A percentile compares a stretch with the other conserved stretches of the same genome.
phyloP scores from a whole-genome alignment of 768 basidiomycete species.

The Trametes meyenii region DNA sequence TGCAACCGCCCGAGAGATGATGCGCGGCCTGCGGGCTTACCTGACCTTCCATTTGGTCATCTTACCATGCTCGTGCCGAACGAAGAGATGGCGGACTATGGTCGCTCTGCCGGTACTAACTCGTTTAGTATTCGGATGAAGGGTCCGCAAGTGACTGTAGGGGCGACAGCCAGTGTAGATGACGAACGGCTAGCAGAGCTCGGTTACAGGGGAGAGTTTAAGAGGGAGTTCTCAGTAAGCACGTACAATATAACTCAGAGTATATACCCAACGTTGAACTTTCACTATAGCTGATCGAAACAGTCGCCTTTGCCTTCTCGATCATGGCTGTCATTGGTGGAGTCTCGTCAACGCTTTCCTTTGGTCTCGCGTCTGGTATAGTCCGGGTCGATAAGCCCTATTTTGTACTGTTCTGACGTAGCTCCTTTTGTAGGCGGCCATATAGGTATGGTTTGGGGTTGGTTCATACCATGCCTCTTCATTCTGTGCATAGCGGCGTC shows the following conservation, averaged over 20 bases:
- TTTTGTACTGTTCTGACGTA: too few species aligned
- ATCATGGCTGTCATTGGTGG: constrained; percentile 75
- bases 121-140: not conserved
- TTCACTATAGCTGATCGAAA: constrained; percentile 52
- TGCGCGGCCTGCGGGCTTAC: not conserved
- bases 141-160: not conserved
- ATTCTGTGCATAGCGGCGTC: constrained; percentile 66
- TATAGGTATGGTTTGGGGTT: constrained; percentile 76
- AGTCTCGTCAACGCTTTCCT: constrained; percentile 64
- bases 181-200: constrained; percentile 62
- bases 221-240: constrained; percentile 67
- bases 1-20: not conserved
- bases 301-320: constrained; percentile 65
- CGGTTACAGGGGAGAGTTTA: constrained; percentile 74
- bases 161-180: constrained; percentile 40
- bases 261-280: not conserved
- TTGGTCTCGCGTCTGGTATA: constrained; percentile 61
- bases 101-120: not conserved
- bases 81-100: not conserved
- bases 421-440: constrained; percentile 55
- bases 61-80: not conserved
- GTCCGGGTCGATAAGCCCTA: not conserved
- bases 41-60: not conserved
- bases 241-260: constrained; percentile 18
- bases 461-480: constrained; percentile 71